A percentile compares a stretch with the other conserved stretches of the same genome.
Evolutionary conservation across 257 asterid species (phyloP).

Genomic region (Capsicum baccatum): DNA sequence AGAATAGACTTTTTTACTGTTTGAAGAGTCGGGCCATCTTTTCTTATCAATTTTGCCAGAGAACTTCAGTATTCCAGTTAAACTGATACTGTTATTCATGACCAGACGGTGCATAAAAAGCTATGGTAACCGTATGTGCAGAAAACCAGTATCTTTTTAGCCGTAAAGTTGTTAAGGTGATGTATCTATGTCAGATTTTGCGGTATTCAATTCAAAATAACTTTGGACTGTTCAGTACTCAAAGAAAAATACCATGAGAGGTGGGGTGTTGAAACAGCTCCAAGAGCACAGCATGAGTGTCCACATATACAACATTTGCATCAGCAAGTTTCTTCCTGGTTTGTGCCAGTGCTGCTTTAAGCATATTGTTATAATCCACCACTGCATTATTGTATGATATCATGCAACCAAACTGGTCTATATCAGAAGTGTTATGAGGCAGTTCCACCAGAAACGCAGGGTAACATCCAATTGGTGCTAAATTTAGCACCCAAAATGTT

Average conservation of each 20-base stretch:
- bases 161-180: background rate
- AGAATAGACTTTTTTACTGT: background rate
- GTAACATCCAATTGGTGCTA: constrained; percentile 74
- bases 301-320: constrained; percentile 67
- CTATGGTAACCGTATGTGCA: background rate
- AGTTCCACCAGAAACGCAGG: constrained; percentile 55
- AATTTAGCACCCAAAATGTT: constrained; percentile 60
- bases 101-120: background rate
- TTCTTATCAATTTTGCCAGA: too few species aligned
- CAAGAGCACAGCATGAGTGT: constrained; percentile 62
- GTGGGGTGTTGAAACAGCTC: constrained; percentile 74
- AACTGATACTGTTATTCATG: background rate
- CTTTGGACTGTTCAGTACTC: background rate
- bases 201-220: background rate
- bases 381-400: constrained; percentile 66
- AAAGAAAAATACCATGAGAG: constrained; percentile 55
- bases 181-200: background rate
- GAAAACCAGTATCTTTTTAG: background rate
- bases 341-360: constrained; percentile 51
- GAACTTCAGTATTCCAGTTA: background rate
- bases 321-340: constrained; percentile 49
- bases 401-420: constrained; percentile 55
- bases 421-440: constrained; percentile 59
- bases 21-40: too few species aligned
- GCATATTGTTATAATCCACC: constrained; percentile 64